Conservation (phyloP, 2,329 filamentous ascomycete genomes). For the Ascochyta viciae-villosae region DNA sequence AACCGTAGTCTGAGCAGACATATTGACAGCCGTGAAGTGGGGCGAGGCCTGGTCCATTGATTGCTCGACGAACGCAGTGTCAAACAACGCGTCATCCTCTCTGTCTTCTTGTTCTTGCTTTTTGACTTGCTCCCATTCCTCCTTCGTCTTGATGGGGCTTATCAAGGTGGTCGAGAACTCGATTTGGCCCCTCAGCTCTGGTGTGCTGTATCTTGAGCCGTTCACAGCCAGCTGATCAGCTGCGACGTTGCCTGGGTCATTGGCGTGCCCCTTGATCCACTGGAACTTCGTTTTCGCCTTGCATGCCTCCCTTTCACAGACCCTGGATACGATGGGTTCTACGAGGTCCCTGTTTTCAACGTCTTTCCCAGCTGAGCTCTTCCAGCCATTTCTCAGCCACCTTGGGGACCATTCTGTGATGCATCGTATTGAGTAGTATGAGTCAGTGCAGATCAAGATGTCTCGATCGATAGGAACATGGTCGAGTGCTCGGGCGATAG, state of each 20-base stretch:
- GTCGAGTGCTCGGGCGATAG: constrained; percentile 83
- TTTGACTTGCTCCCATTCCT: constrained; percentile 13
- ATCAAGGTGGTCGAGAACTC: constrained; percentile 22
- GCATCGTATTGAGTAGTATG: constrained; percentile 88
- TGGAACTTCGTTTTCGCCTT: constrained; percentile 71
- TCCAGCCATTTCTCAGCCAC: constrained; percentile 82
- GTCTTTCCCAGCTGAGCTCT: constrained; percentile 69
- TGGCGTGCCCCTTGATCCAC: constrained; percentile 89
- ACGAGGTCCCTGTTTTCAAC: constrained; percentile 91
- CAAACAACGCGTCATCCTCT: constrained; percentile 10
- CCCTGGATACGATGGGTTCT: constrained; percentile 71
- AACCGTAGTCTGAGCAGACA: neutral
- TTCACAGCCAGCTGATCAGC: constrained; percentile 66
- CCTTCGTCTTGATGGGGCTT: constrained; percentile 13
- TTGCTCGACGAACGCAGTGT: constrained; percentile 4
- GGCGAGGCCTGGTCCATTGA: constrained; percentile 9
- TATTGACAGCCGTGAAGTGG: constrained; percentile 10
- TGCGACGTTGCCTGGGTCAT: constrained; percentile 75
- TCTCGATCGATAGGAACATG: constrained; percentile 71
- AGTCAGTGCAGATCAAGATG: constrained; percentile 85
- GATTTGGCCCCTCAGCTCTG: constrained; percentile 17
- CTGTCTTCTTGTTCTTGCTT: constrained; percentile 12
- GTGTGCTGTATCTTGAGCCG: constrained; percentile 26
- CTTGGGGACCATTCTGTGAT: constrained; percentile 80
- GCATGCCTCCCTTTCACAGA: constrained; percentile 68